These are phyloP conservation scores for Cercophora newfieldiana DNA, from an alignment of 495 filamentous ascomycete genomes.

Conservation along the genomic window DNA sequence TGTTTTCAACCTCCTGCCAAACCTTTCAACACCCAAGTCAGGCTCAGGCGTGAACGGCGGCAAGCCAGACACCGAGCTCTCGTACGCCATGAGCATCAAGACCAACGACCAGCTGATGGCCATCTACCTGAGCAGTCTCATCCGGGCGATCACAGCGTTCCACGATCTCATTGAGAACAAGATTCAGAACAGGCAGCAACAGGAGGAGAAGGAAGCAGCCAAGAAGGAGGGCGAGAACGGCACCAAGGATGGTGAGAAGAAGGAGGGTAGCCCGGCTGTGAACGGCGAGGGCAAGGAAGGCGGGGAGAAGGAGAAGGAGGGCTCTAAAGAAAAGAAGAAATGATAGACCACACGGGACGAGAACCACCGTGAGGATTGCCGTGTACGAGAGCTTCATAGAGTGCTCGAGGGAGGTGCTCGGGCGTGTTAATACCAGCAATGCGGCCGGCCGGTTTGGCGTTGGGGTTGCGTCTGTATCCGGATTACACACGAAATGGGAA, in stretches of 20 bases:
- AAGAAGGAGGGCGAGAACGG: slow-evolving; percentile 58
- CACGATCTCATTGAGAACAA: slow-evolving; percentile 99
- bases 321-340: slow-evolving; percentile 39
- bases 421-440: slow-evolving; percentile 31
- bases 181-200: slow-evolving; percentile 96
- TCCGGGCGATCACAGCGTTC: slow-evolving; percentile 97
- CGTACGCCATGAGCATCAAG: slow-evolving; percentile 95
- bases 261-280: slow-evolving; percentile 58
- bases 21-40: slow-evolving; percentile 77
- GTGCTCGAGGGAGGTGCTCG: slow-evolving; percentile 19
- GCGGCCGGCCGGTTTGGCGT: not conserved
- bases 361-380: slow-evolving; percentile 1
- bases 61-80: slow-evolving; percentile 70
- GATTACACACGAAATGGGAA: not conserved
- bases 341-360: slow-evolving; percentile 15
- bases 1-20: slow-evolving; percentile 97
- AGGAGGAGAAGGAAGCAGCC: slow-evolving; percentile 86
- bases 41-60: slow-evolving; percentile 48
- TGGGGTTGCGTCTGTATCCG: not conserved
- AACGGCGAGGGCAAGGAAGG: slow-evolving; percentile 70
- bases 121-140: slow-evolving; percentile 94
- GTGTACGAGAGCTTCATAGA: slow-evolving; percentile 28
- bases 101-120: slow-evolving; percentile 98
- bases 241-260: slow-evolving; percentile 58
- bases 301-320: slow-evolving; percentile 41